phyloP scores from a whole-genome alignment of 164 flowering plant species.

The Kingdonia uniflora region DNA sequence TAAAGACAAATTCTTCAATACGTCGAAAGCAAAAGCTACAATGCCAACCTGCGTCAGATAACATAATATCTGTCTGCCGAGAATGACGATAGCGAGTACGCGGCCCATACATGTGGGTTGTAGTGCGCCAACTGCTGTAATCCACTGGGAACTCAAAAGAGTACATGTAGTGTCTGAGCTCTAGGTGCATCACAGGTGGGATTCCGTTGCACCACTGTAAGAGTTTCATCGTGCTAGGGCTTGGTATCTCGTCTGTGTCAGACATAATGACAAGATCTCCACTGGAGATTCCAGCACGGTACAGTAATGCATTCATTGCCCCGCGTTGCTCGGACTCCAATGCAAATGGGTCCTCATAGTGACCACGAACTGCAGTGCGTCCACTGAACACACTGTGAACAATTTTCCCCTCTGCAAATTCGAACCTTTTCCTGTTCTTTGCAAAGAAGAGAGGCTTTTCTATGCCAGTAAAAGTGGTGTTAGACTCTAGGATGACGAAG shows the following conservation, averaged over 20 bases:
- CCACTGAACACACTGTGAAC: slow-evolving; percentile 12
- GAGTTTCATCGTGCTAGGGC: slow-evolving; percentile 29
- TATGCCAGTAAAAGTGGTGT: slow-evolving; percentile 30
- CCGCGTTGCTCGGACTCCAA: slow-evolving; percentile 19
- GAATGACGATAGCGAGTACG: slow-evolving; percentile 29
- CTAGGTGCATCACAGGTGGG: slow-evolving; percentile 34
- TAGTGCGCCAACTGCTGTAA: slow-evolving; percentile 32
- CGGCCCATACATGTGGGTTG: slow-evolving; percentile 19
- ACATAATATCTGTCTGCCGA: slow-evolving; percentile 22
- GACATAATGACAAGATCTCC: slow-evolving; percentile 40
- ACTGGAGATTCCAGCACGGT: slow-evolving; percentile 21
- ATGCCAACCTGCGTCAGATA: slow-evolving; percentile 45
- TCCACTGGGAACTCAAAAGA: slow-evolving; percentile 46
- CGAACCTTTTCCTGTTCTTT: slow-evolving; percentile 14
- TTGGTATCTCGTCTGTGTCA: slow-evolving; percentile 39
- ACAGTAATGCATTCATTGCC: slow-evolving; percentile 23
- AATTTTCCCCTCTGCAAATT: slow-evolving; percentile 16
- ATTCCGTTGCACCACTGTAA: slow-evolving; percentile 38
- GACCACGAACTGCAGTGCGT: background rate
- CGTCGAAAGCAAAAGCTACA: slow-evolving; percentile 39
- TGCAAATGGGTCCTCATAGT: slow-evolving; percentile 7
- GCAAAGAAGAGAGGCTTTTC: slow-evolving; percentile 26
- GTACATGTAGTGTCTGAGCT: slow-evolving; percentile 30
- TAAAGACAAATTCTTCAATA: slow-evolving; percentile 30
- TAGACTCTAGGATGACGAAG: slow-evolving; percentile 24